phyloP scores from a whole-genome alignment of 495 filamentous ascomycete genomes.

The Penicillium lagena region DNA sequence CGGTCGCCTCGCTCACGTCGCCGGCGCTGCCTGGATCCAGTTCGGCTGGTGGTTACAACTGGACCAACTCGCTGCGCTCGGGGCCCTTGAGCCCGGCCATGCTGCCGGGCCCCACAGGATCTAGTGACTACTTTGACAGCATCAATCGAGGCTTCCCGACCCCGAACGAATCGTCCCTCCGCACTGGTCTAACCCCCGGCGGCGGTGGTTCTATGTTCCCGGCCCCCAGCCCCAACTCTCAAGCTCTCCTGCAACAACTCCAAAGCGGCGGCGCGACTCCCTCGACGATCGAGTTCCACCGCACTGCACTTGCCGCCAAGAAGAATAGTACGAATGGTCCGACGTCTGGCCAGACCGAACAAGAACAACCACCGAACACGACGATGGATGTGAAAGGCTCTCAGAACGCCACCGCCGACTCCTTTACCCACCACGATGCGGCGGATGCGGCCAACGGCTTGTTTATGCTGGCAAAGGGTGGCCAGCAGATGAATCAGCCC shows the following conservation, averaged over 20 bases:
- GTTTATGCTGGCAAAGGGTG: slow-evolving; percentile 76
- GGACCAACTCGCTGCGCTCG: slow-evolving; percentile 81
- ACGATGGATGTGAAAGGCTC: slow-evolving; percentile 45
- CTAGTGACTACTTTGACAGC: slow-evolving; percentile 73
- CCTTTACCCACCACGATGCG: slow-evolving; percentile 78
- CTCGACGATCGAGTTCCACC: slow-evolving; percentile 87
- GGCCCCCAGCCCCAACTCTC: slow-evolving; percentile 78
- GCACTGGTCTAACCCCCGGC: slow-evolving; percentile 88
- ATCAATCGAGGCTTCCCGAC: slow-evolving; percentile 87
- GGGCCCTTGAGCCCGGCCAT: slow-evolving; percentile 96
- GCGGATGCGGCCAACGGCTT: slow-evolving; percentile 95
- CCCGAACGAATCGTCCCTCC: slow-evolving; percentile 91
- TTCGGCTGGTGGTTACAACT: slow-evolving; percentile 60
- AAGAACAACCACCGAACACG: slow-evolving; percentile 39
- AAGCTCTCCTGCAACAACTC: slow-evolving; percentile 70
- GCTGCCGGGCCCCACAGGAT: slow-evolving; percentile 77
- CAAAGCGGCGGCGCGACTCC: slow-evolving; percentile 81
- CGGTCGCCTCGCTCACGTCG: slow-evolving; percentile 86
- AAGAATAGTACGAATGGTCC: slow-evolving; percentile 49
- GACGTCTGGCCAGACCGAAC: slow-evolving; percentile 45
- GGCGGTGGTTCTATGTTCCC: slow-evolving; percentile 98
- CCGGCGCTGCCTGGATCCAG: slow-evolving; percentile 73
- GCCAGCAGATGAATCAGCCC: slow-evolving; percentile 39
- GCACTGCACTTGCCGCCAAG: slow-evolving; percentile 79
- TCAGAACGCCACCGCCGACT: slow-evolving; percentile 41